These are phyloP conservation scores for Dendrocalamus latiflorus DNA, from an alignment of 202 grass and related monocot genomes.

Conservation along the genomic window DNA sequence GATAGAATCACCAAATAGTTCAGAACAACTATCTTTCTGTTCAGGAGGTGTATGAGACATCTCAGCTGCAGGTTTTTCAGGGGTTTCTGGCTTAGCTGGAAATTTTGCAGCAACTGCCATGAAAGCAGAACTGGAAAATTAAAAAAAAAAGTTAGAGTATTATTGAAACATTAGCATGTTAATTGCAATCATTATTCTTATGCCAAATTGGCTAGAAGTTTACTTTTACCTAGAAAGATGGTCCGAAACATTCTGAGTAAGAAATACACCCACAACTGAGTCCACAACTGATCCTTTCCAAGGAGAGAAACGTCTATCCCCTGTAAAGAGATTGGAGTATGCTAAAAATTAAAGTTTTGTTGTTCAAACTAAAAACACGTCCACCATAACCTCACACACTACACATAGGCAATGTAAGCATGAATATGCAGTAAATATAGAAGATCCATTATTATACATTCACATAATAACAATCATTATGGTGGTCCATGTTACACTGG, in stretches of 20 bases:
- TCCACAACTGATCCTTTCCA: too few species aligned
- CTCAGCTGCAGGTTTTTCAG: slow-evolving; percentile 10
- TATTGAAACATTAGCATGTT: neutral
- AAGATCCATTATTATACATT: too few species aligned
- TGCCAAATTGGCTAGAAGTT: slow-evolving; percentile 29
- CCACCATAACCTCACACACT: neutral
- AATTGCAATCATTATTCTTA: slow-evolving; percentile 19
- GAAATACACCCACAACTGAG: too few species aligned
- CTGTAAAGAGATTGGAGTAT: slow-evolving; percentile 36
- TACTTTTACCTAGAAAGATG: slow-evolving; percentile 83
- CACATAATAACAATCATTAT: too few species aligned
- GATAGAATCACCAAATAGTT: slow-evolving; percentile 31
- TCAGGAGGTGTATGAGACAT: neutral
- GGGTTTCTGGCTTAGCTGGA: slow-evolving; percentile 35
- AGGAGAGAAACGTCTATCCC: too few species aligned
- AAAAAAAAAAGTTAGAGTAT: slow-evolving; percentile 7
- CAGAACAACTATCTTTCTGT: slow-evolving; percentile 33
- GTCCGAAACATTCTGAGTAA: slow-evolving; percentile 93
- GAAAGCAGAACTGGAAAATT: slow-evolving; percentile 67
- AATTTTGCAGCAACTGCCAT: slow-evolving; percentile 76
- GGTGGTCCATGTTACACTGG: too few species aligned
- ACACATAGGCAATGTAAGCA: neutral
- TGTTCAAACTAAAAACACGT: neutral
- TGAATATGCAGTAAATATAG: too few species aligned
- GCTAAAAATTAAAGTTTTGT: neutral